Conservation (phyloP, 352 stramenopile species). For the Globisporangium echinulatum region DNA sequence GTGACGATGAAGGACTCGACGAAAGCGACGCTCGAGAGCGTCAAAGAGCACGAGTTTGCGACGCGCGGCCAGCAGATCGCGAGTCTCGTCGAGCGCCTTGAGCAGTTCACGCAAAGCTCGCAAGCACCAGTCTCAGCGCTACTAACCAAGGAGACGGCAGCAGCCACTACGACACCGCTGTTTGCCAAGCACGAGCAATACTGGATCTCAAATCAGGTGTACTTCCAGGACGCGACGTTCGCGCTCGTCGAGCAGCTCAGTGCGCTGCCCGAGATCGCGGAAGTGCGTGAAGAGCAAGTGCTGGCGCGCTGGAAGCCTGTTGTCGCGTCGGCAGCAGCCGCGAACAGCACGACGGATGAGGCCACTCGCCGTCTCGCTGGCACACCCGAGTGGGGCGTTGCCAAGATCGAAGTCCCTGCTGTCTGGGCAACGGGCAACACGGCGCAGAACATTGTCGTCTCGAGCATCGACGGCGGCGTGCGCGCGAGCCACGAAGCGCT, state of each 20-base stretch:
- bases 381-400: conserved; percentile 22
- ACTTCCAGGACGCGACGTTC: conserved; percentile 16
- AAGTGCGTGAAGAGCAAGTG: conserved; percentile 14
- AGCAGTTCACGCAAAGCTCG: background rate
- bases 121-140: background rate
- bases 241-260: conserved; percentile 21
- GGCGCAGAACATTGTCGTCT: conserved; percentile 21
- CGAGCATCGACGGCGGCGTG: conserved; percentile 27
- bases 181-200: conserved; percentile 11
- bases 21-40: background rate
- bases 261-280: conserved; percentile 5
- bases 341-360: background rate
- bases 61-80: conserved; percentile 6
- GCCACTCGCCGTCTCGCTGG: background rate
- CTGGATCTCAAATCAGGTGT: conserved; percentile 25
- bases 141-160: conserved; percentile 9
- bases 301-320: conserved; percentile 7
- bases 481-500: conserved; percentile 20
- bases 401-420: conserved; percentile 15
- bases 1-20: conserved; percentile 5
- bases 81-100: conserved; percentile 5
- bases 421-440: conserved; percentile 25
- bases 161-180: conserved; percentile 4
- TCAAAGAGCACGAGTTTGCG: conserved; percentile 3
- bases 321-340: background rate